Conservation (phyloP, 2,329 filamentous ascomycete genomes). For the Chaetomiaceae sp. region DNA sequence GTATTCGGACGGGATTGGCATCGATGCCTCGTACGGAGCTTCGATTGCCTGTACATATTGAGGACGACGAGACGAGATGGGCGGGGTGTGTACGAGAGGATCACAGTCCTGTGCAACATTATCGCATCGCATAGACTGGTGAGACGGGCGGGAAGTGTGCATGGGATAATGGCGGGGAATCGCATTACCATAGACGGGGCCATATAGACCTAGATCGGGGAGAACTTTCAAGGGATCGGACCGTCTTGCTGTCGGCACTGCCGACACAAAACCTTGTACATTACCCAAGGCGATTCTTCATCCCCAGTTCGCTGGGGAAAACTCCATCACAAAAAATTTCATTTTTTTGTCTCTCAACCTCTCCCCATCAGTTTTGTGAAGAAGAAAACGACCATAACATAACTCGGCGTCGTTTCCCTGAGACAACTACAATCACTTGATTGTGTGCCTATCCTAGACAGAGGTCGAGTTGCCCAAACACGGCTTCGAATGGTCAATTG, state of each 20-base stretch:
- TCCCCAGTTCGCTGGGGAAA: conserved; percentile 16
- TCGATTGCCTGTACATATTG: conserved; percentile 28
- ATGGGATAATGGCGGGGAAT: conserved; percentile 30
- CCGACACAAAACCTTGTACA: conserved; percentile 28
- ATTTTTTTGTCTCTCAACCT: conserved; percentile 23
- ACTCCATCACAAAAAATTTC: conserved; percentile 28
- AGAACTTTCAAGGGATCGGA: conserved; percentile 25
- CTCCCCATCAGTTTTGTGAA: too few relatives aligned
- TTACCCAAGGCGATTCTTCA: conserved; percentile 27
- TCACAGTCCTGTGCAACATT: conserved; percentile 19
- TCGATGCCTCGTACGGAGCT: conserved; percentile 25
- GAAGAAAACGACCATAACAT: too few relatives aligned
- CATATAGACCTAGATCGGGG: conserved; percentile 31
- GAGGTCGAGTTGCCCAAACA: too few relatives aligned
- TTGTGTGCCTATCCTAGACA: background rate
- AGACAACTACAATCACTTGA: conserved; percentile 4
- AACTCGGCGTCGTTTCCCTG: too few relatives aligned
- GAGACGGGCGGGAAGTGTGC: conserved; percentile 23
- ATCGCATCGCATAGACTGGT: conserved; percentile 20
- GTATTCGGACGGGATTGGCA: conserved; percentile 18
- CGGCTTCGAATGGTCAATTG: background rate
- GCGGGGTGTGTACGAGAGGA: conserved; percentile 25
- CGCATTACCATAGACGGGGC: conserved; percentile 29
- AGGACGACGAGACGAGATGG: conserved; percentile 19
- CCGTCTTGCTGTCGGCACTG: conserved; percentile 26